A percentile compares a stretch with the other conserved stretches of the same genome.
Conservation (phyloP, 1,284 basidiomycete genomes). For the Marasmius sp. region DNA sequence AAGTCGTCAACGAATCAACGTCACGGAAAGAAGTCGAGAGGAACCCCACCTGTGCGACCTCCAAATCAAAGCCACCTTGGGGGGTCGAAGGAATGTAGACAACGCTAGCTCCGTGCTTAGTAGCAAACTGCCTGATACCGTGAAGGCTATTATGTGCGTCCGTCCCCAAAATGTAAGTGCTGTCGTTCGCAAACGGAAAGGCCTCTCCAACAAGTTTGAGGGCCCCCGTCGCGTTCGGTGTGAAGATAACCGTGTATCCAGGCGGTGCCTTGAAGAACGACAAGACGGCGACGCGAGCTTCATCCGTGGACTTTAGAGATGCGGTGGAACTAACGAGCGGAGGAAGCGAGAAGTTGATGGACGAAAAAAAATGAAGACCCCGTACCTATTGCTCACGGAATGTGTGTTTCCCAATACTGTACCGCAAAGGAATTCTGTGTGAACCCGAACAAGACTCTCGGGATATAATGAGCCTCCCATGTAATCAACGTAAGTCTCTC, state of each 20-base stretch:
- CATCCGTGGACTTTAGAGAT: constrained; percentile 63
- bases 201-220: constrained; percentile 81
- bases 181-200: constrained; percentile 63
- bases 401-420: constrained; percentile 80
- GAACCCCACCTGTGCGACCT: constrained; percentile 54
- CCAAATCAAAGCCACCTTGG: constrained; percentile 59
- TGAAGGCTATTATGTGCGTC: constrained; percentile 86
- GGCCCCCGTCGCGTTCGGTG: constrained; percentile 75
- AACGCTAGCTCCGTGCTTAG: constrained; percentile 50
- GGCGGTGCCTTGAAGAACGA: constrained; percentile 71
- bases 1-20: background rate
- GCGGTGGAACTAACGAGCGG: constrained; percentile 58
- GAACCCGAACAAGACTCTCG: constrained; percentile 69
- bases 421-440: constrained; percentile 63
- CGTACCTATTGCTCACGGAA: constrained; percentile 73
- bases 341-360: constrained; percentile 4
- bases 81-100: constrained; percentile 62
- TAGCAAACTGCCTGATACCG: constrained; percentile 74
- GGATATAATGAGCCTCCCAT: constrained; percentile 81
- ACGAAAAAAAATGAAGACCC: constrained; percentile 24
- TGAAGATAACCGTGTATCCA: constrained; percentile 79
- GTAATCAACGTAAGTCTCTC: constrained; percentile 79
- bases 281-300: constrained; percentile 71
- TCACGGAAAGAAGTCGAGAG: constrained; percentile 8
- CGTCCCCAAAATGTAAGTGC: constrained; percentile 61